Conservation (phyloP, 495 filamentous ascomycete genomes). For the Penicillium robsamsonii region DNA sequence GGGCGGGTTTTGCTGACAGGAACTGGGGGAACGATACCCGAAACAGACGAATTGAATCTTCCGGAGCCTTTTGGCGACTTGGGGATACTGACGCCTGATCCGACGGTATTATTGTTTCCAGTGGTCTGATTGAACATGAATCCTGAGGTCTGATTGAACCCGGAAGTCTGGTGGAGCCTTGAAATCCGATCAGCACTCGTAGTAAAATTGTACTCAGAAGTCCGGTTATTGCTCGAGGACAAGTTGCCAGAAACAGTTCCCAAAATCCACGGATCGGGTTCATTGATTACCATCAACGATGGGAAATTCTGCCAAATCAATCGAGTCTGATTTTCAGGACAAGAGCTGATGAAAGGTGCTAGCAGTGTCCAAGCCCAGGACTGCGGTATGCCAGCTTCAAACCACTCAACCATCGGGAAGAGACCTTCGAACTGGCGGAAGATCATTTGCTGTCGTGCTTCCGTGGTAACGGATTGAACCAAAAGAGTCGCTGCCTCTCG, state of each 20-base stretch:
- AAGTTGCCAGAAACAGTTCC: background rate
- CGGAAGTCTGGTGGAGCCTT: background rate
- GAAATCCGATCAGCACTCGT: background rate
- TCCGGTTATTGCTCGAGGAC: conserved; percentile 12
- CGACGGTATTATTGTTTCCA: conserved; percentile 42
- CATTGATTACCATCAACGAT: conserved; percentile 67
- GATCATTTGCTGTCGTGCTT: conserved; percentile 83
- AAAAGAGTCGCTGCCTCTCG: conserved; percentile 72
- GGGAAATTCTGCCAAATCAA: conserved; percentile 91
- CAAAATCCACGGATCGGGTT: conserved; percentile 65
- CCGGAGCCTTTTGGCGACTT: conserved; percentile 26
- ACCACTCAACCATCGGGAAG: conserved; percentile 84
- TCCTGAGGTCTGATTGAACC: background rate
- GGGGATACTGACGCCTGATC: conserved; percentile 32
- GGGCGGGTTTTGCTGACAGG: conserved; percentile 64
- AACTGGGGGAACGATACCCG: conserved; percentile 51
- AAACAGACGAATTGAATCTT: conserved; percentile 36
- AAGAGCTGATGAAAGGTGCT: conserved; percentile 79
- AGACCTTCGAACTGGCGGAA: conserved; percentile 86
- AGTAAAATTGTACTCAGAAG: background rate
- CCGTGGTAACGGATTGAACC: conserved; percentile 74
- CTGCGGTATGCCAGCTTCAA: conserved; percentile 77
- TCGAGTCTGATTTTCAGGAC: conserved; percentile 70
- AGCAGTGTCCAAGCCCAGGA: conserved; percentile 86
- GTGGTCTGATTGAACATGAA: conserved; percentile 53